Conservation (phyloP, 306 rosid species). For the Casuarina equisetifolia region DNA sequence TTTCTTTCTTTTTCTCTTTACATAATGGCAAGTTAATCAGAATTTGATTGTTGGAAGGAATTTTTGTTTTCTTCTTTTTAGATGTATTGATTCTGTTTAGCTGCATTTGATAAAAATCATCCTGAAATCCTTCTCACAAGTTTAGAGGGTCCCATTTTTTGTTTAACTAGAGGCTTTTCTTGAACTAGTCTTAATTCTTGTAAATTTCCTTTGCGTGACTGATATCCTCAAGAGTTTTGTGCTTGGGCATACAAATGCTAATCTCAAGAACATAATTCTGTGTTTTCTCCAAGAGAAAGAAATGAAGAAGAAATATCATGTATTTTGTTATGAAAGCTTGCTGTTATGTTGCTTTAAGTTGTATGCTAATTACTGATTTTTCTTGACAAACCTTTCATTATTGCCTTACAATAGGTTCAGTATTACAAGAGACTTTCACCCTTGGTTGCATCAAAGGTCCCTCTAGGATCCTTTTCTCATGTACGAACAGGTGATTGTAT, state of each 20-base stretch:
- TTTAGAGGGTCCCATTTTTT: not conserved
- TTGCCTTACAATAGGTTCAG: conserved; percentile 53
- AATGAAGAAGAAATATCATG: not conserved
- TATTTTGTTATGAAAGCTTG: conserved; percentile 19
- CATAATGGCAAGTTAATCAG: not conserved
- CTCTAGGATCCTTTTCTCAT: conserved; percentile 76
- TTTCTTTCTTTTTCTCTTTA: not conserved
- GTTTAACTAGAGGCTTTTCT: not conserved
- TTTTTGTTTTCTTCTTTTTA: not conserved
- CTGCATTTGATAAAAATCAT: not conserved
- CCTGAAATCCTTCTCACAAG: not conserved
- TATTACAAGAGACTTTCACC: conserved; percentile 84
- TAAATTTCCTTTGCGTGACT: not conserved
- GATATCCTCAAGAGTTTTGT: not conserved
- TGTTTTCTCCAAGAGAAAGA: not conserved
- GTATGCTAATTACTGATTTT: conserved; percentile 25
- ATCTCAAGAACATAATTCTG: not conserved
- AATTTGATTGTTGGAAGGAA: not conserved
- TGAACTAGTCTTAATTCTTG: not conserved
- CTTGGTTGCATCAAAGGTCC: conserved; percentile 65
- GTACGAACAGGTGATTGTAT: conserved; percentile 81
- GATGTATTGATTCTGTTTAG: not conserved
- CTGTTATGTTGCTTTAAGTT: conserved; percentile 18
- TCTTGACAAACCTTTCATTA: conserved; percentile 8
- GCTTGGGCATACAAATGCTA: not conserved